Evolutionary conservation across 352 stramenopile genomes (phyloP).

Genomic region (Globisporangium barbulae): DNA sequence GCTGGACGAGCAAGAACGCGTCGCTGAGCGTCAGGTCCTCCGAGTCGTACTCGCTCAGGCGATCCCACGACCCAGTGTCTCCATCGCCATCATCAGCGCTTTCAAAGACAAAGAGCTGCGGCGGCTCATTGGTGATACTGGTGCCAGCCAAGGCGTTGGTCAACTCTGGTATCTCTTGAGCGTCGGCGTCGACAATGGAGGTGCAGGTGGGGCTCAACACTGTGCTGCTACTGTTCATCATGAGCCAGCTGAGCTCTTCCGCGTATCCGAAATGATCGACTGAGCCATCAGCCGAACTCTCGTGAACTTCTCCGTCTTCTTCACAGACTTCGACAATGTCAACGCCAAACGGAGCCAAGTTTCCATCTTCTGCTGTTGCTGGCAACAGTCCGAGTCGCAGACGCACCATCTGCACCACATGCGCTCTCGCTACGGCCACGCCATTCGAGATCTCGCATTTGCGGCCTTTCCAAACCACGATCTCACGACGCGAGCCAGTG

Average conservation of each 20-base stretch:
- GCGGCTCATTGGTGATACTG: neutral
- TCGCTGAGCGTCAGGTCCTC: constrained; percentile 40
- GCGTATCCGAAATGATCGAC: constrained; percentile 37
- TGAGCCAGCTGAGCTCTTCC: constrained; percentile 34
- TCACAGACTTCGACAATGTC: constrained; percentile 8
- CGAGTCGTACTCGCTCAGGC: constrained; percentile 56
- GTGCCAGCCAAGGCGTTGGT: neutral
- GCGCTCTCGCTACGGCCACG: constrained; percentile 15
- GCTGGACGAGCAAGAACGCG: constrained; percentile 34
- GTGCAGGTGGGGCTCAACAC: no score
- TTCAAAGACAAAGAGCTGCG: constrained; percentile 43
- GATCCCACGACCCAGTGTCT: constrained; percentile 33
- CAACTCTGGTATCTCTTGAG: neutral
- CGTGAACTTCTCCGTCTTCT: neutral
- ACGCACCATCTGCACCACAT: constrained; percentile 23
- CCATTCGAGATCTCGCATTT: constrained; percentile 29
- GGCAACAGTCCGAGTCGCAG: constrained; percentile 16
- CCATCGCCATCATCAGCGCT: constrained; percentile 3
- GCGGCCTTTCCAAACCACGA: constrained; percentile 41
- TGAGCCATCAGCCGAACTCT: neutral
- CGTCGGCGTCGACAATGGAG: neutral
- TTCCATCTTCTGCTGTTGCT: neutral
- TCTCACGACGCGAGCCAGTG: constrained; percentile 1
- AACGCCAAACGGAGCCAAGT: neutral
- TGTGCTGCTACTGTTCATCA: neutral